Evolutionary conservation across 2,329 filamentous ascomycete species (phyloP).

Genomic region (Ceratocystis diversiconidia): DNA sequence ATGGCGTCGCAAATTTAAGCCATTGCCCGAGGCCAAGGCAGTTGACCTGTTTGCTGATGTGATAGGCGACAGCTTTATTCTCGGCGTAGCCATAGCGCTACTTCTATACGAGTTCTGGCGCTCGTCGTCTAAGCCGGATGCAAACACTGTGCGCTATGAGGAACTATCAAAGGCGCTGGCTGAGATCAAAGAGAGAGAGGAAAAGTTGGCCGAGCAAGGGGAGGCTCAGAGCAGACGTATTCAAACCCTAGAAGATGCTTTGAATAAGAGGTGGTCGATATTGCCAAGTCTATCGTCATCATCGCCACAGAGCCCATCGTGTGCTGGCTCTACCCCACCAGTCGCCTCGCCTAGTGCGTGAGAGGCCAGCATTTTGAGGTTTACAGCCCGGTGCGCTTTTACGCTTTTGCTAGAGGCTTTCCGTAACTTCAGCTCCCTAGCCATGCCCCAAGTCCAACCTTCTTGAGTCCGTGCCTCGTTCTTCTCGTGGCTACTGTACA

Average conservation of each 20-base stretch:
- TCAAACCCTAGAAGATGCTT: slow-evolving; percentile 37
- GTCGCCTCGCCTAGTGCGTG: not conserved
- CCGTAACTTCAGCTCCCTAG: no score
- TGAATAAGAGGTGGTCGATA: slow-evolving; percentile 39
- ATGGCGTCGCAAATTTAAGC: slow-evolving; percentile 48
- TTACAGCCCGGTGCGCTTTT: no score
- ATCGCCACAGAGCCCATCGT: not conserved
- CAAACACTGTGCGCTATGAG: slow-evolving; percentile 39
- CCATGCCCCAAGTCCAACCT: not conserved
- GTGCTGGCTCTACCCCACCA: not conserved
- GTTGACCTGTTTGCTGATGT: slow-evolving; percentile 55
- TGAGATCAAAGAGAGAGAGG: slow-evolving; percentile 35
- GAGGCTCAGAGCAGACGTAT: slow-evolving; percentile 36
- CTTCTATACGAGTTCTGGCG: slow-evolving; percentile 50
- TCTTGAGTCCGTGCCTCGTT: not conserved
- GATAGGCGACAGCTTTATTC: slow-evolving; percentile 48
- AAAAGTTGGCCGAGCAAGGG: slow-evolving; percentile 34
- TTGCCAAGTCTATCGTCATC: slow-evolving; percentile 26
- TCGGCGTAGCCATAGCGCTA: slow-evolving; percentile 41
- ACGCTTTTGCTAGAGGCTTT: no score
- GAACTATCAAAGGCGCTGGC: slow-evolving; percentile 36
- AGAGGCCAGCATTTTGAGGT: not conserved
- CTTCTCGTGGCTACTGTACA: not conserved
- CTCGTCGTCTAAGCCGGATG: slow-evolving; percentile 45
- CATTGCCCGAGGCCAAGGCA: slow-evolving; percentile 49